A percentile compares a stretch with the other conserved stretches of the same genome.
Conservation (phyloP, 495 filamentous ascomycete genomes). For the Trichodelitschia bisporula region DNA sequence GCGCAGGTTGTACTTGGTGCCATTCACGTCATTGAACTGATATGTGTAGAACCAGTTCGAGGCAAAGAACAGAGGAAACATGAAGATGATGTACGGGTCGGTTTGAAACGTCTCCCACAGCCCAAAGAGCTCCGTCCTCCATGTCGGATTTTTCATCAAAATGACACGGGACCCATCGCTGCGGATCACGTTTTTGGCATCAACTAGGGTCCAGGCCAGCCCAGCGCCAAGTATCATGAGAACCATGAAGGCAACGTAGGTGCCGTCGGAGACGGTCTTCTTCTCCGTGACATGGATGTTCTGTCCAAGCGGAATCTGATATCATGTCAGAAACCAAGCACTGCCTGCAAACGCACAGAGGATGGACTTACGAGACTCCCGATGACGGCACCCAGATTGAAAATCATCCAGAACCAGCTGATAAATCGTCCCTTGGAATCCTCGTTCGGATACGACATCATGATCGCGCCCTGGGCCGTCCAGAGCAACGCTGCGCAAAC, state of each 20-base stretch:
- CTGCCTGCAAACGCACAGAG: not conserved
- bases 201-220: slow-evolving; percentile 45
- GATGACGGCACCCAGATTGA: slow-evolving; percentile 82
- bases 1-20: slow-evolving; percentile 55
- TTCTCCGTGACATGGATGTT: slow-evolving; percentile 39
- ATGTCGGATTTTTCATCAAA: slow-evolving; percentile 63
- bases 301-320: slow-evolving; percentile 49
- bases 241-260: slow-evolving; percentile 76
- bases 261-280: slow-evolving; percentile 49
- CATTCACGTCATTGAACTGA: slow-evolving; percentile 32
- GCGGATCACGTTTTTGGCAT: slow-evolving; percentile 54
- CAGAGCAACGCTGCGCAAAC: slow-evolving; percentile 70
- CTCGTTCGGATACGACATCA: slow-evolving; percentile 84
- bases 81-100: slow-evolving; percentile 53
- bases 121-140: slow-evolving; percentile 44
- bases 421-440: slow-evolving; percentile 69
- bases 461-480: slow-evolving; percentile 83
- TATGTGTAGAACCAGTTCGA: slow-evolving; percentile 24
- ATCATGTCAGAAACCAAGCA: not conserved
- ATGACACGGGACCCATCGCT: slow-evolving; percentile 64
- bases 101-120: slow-evolving; percentile 46
- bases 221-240: slow-evolving; percentile 57
- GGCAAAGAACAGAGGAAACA: slow-evolving; percentile 36
- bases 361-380: slow-evolving; percentile 40
- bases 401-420: slow-evolving; percentile 83